Evolutionary conservation across 2,329 filamentous ascomycete genomes (phyloP).

Genomic region (Aspergillus terreus): DNA sequence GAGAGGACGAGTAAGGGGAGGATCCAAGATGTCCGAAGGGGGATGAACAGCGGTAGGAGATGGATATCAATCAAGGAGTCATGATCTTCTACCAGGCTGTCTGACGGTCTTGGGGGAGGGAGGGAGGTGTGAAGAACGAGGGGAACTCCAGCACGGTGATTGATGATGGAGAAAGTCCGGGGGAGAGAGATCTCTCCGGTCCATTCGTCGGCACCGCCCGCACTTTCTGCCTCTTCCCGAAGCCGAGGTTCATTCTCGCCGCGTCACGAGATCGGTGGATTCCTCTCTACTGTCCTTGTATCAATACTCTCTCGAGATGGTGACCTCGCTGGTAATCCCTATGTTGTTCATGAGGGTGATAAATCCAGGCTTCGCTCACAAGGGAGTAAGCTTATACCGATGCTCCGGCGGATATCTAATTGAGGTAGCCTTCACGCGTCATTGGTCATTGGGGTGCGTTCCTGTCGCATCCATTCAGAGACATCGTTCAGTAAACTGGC

Average conservation of each 20-base stretch:
- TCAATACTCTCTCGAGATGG: too few relatives aligned
- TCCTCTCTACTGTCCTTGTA: too few relatives aligned
- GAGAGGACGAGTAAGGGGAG: slow-evolving; percentile 4
- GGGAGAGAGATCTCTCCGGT: slow-evolving; percentile 19
- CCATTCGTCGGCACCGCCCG: slow-evolving; percentile 28
- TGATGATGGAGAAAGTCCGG: slow-evolving; percentile 26
- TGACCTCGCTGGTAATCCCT: too few relatives aligned
- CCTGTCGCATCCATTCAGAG: too few relatives aligned
- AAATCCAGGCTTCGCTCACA: too few relatives aligned
- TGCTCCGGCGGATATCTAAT: too few relatives aligned
- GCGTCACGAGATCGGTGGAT: slow-evolving; percentile 14
- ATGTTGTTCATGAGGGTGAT: too few relatives aligned
- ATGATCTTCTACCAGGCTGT: neutral
- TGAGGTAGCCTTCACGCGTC: too few relatives aligned
- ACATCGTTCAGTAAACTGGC: too few relatives aligned
- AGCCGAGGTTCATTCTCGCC: slow-evolving; percentile 30
- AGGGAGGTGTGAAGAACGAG: neutral
- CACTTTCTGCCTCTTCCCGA: slow-evolving; percentile 30
- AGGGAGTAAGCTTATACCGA: too few relatives aligned
- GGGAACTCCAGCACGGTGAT: neutral
- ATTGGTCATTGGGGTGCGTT: too few relatives aligned
- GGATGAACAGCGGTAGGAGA: neutral
- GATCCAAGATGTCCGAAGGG: neutral
- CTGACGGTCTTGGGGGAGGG: too few relatives aligned
- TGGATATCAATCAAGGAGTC: slow-evolving; percentile 1